Conservation (phyloP, 2,329 filamentous ascomycete genomes). For the Colletotrichum godetiae region DNA sequence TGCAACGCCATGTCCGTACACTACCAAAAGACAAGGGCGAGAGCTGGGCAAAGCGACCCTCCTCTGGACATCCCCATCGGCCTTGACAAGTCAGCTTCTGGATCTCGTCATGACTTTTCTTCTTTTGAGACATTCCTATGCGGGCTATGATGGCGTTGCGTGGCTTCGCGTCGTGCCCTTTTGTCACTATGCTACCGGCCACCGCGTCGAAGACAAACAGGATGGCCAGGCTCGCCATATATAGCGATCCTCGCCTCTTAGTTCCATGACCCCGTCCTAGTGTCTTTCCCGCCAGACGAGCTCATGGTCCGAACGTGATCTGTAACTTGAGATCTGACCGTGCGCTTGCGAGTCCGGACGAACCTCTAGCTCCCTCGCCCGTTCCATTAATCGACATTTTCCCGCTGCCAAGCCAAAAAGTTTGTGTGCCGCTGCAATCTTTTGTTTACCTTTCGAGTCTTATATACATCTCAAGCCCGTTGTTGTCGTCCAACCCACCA, state of each 20-base stretch:
- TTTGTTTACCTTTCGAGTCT: slow-evolving; percentile 1
- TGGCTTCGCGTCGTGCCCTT: slow-evolving; percentile 1
- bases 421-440: neutral
- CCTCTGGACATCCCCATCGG: slow-evolving; percentile 36
- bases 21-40: neutral
- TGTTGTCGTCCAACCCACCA: neutral
- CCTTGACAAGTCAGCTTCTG: neutral
- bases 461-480: neutral
- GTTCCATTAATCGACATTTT: slow-evolving; percentile 12
- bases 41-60: slow-evolving; percentile 2
- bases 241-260: slow-evolving; percentile 10
- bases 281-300: neutral
- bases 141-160: neutral
- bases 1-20: slow-evolving; percentile 13
- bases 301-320: slow-evolving; percentile 17
- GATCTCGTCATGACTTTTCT: slow-evolving; percentile 2
- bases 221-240: slow-evolving; percentile 4
- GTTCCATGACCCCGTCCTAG: neutral
- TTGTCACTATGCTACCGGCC: neutral
- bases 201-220: neutral
- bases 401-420: neutral
- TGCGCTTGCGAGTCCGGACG: slow-evolving; percentile 24
- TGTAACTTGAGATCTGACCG: slow-evolving; percentile 10
- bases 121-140: slow-evolving; percentile 6
- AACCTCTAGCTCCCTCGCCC: slow-evolving; percentile 13